Percentiles rank a stretch among this genome's conserved stretches.
Conservation (phyloP, 768 basidiomycete species). For the Rhodotorula sphaerocarpa region DNA sequence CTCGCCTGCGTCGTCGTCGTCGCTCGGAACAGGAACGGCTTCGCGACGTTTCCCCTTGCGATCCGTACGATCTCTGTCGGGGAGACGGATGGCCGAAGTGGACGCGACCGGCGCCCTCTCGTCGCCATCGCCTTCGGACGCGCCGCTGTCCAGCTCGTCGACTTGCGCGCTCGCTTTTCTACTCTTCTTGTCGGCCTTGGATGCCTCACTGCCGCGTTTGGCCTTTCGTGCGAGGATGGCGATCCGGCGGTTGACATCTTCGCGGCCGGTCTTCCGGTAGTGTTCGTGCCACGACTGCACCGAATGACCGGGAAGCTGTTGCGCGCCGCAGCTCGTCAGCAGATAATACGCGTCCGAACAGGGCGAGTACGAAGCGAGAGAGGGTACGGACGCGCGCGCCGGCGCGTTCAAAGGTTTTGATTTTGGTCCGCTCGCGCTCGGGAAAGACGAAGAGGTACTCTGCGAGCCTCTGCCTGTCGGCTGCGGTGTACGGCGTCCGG, state of each 20-base stretch:
- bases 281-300: slow-evolving; percentile 1
- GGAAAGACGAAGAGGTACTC: not conserved
- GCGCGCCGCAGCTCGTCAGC: too few species aligned
- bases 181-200: not conserved
- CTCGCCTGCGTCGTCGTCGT: too few species aligned
- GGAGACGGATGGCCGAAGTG: too few species aligned
- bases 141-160: not conserved
- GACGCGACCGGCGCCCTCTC: too few species aligned
- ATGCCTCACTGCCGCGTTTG: not conserved
- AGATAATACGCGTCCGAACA: not conserved
- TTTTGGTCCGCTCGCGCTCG: not conserved
- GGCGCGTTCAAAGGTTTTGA: not conserved
- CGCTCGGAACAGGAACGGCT: too few species aligned
- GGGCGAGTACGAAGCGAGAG: not conserved
- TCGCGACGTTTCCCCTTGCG: too few species aligned
- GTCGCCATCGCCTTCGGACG: not conserved
- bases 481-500: not conserved
- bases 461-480: slow-evolving; percentile 3
- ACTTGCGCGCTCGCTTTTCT: not conserved
- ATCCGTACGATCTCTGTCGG: too few species aligned
- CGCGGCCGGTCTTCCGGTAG: not conserved
- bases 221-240: not conserved
- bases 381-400: not conserved
- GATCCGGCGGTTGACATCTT: slow-evolving; percentile 4
- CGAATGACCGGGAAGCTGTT: not conserved